A percentile compares a stretch with the other conserved stretches of the same genome.
Evolutionary conservation across 2,329 filamentous ascomycete species (phyloP).

Genomic region (Fonsecaea monophora): DNA sequence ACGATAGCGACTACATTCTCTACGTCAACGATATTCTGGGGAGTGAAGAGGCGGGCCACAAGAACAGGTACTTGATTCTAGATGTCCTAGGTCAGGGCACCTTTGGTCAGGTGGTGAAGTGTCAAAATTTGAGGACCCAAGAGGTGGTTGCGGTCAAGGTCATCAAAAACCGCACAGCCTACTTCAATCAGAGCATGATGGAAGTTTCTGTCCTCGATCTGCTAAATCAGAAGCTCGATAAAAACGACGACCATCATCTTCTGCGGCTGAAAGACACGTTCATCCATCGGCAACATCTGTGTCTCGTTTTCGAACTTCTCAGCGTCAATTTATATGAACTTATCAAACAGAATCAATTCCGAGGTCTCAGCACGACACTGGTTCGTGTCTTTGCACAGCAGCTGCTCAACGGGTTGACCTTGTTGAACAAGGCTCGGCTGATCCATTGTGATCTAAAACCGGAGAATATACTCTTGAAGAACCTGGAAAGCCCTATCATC

Average conservation of each 20-base stretch:
- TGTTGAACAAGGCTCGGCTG: conserved; percentile 93
- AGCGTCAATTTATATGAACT: conserved; percentile 98
- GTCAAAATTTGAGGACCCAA: conserved; percentile 96
- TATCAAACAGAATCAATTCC: conserved; percentile 99
- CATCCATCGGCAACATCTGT: conserved; percentile 96
- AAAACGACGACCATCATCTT: conserved; percentile 97
- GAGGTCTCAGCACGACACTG: conserved; percentile 92
- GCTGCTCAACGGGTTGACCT: conserved; percentile 85
- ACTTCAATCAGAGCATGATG: conserved; percentile 99
- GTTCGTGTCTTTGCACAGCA: conserved; percentile 98
- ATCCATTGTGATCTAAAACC: conserved; percentile 99
- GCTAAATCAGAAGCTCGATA: conserved; percentile 98
- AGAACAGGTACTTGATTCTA: conserved; percentile 97
- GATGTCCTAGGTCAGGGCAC: conserved; percentile 97
- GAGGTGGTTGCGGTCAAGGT: conserved; percentile 99
- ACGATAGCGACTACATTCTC: conserved; percentile 98
- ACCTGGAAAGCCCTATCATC: conserved; percentile 98
- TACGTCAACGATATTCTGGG: conserved; percentile 99
- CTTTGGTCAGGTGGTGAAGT: conserved; percentile 98
- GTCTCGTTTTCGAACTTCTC: conserved; percentile 91
- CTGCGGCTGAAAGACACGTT: conserved; percentile 96
- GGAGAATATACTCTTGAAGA: conserved; percentile 96
- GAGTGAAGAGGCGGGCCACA: conserved; percentile 97
- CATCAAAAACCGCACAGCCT: conserved; percentile 97
- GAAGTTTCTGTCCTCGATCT: conserved; percentile 96